Evolutionary conservation across 768 basidiomycete species (phyloP), one percentile per base, ranked within the genome.

Genomic region (Thelephora ganbajun): DNA sequence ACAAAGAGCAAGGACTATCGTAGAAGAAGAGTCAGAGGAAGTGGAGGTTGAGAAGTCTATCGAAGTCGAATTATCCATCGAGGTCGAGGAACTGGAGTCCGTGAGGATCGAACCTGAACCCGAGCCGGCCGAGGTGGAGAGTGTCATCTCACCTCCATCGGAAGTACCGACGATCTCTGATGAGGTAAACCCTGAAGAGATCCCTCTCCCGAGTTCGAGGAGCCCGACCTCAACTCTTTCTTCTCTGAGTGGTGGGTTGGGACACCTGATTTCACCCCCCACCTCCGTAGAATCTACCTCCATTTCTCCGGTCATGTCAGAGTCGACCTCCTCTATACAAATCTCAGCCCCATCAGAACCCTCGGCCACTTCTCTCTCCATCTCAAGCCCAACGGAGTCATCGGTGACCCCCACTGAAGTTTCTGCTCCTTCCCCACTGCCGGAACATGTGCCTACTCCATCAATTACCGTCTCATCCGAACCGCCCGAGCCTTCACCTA

Each of bases 381-480:
- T 71, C 2, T 67, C 68, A 20, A 70, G 64, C 43, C 53, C 72
- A 37, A 68, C 71, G 0, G 66, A 71, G 34, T 64, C 71, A 2
- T 72, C 71, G 1, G 54, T 62, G 2, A 56, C 59, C 53, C 66
- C 46, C 9, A 30, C 26, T 9, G 26, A 30, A 9, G 9, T 30
- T 30, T 30, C 26, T 30, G 5, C 26, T 30, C 26, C 26, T 9
- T 30, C 26, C 9, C 26, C 26, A 30, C 4, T 9, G 59, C 39
- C 3, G 12, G 39, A 14, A 14, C 39, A 48, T 60, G 54, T 37
- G 51, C 47, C 26, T 50, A 19, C 46, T 51, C n/a, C 34, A 26
- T 33, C 41, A 6, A 43, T 54, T 6, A 51, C 53, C 5, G 42
- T 39, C 47, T 45, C 4, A 42, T 20, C 14, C 48, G 45, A 22